Evolutionary conservation across 2,329 filamentous ascomycete genomes (phyloP).

Genomic region (Fusarium haematococcum): DNA sequence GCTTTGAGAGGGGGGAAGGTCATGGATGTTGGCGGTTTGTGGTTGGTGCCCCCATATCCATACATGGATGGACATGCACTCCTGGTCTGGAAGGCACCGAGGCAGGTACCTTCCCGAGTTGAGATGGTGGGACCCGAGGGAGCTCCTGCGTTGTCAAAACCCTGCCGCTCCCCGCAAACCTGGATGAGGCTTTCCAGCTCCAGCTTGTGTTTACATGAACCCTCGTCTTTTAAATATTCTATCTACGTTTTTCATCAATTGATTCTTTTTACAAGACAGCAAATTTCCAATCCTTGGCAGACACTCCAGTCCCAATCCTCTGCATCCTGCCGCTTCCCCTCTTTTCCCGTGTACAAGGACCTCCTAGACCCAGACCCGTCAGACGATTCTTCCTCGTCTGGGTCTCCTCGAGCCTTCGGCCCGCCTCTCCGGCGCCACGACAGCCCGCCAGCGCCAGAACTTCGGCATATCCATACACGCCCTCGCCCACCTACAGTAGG

Average conservation of each 20-base stretch:
- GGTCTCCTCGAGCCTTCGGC: constrained; percentile 46
- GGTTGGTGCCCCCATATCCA: constrained; percentile 3
- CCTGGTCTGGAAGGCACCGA: constrained; percentile 10
- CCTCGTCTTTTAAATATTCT: background rate
- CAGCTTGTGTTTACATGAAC: background rate
- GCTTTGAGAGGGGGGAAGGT: constrained; percentile 17
- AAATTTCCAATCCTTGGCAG: constrained; percentile 1
- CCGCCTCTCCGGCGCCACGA: constrained; percentile 50
- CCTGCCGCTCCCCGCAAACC: constrained; percentile 20
- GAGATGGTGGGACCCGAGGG: constrained; percentile 29
- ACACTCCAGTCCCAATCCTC: background rate
- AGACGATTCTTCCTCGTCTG: constrained; percentile 41
- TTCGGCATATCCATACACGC: constrained; percentile 28
- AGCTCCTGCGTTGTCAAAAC: constrained; percentile 19
- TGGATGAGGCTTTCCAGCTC: background rate
- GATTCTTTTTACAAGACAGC: background rate
- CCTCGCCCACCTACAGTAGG: background rate
- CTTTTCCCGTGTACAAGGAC: constrained; percentile 22
- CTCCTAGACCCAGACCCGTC: constrained; percentile 32
- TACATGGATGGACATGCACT: background rate
- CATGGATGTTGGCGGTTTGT: constrained; percentile 15
- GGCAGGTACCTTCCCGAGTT: constrained; percentile 27
- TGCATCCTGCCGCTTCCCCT: constrained; percentile 21
- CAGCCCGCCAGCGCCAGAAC: constrained; percentile 45
- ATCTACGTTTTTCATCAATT: constrained; percentile 11